phyloP scores from a whole-genome alignment of 2,329 filamentous ascomycete genomes.

The Fusarium odoratissimum region DNA sequence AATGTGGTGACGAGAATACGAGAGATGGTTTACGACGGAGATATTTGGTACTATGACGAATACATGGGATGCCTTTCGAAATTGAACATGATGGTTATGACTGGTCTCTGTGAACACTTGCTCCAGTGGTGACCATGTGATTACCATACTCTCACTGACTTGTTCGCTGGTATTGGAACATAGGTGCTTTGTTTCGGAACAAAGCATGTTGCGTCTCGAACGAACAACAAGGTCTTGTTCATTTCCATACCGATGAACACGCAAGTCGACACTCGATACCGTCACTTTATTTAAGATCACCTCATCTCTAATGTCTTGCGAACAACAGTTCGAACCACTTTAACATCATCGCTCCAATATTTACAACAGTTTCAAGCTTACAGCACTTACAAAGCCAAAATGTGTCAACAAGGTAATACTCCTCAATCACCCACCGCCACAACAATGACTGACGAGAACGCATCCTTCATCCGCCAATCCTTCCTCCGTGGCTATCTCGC shows the following conservation, averaged over 20 bases:
- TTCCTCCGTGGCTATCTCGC: conserved; percentile 21
- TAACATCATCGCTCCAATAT: too few relatives aligned
- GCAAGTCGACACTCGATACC: rapidly evolving
- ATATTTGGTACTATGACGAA: background rate
- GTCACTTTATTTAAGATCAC: background rate
- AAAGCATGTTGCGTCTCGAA: background rate
- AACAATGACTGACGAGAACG: background rate
- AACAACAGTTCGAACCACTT: too few relatives aligned
- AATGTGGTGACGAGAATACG: conserved; percentile 17
- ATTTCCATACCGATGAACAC: background rate
- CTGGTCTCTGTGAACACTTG: rapidly evolving
- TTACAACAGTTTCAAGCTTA: too few relatives aligned
- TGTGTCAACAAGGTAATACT: conserved; percentile 10
- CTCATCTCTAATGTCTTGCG: too few relatives aligned
- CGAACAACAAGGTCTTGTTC: background rate
- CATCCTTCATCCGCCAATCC: conserved; percentile 5
- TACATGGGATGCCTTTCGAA: background rate
- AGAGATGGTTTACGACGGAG: conserved; percentile 27
- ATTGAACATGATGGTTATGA: background rate
- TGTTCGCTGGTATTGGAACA: too few relatives aligned
- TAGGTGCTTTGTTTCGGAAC: background rate
- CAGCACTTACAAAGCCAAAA: background rate
- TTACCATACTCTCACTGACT: too few relatives aligned
- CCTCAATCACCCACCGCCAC: background rate
- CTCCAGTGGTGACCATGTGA: background rate